Base-by-base conservation (phyloP, 2,329 filamentous ascomycete species). In the Ascochyta rabiei region DNA sequence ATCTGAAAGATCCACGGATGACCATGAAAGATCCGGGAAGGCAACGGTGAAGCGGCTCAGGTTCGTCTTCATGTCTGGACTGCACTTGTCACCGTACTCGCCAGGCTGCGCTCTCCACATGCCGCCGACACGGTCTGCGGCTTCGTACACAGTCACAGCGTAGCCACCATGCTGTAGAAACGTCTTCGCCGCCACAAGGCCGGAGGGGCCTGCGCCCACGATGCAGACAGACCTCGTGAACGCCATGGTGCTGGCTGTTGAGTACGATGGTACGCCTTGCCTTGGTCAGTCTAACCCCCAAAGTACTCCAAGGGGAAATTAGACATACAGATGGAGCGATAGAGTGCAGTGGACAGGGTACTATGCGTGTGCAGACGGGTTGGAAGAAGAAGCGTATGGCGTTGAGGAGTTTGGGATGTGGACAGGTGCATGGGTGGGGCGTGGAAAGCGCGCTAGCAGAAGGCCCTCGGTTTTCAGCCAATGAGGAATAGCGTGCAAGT, bases 11-110 rank as follows among this genome's bases (percentile, higher is more conserved):
- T 79, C 61, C 0, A 80, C 76, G 4, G 75, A 75, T 3, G 82
- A 79, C 90, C 90, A 96, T 6, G 89, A 83, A 21, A 91, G 72
- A 69, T 93, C 91, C 1, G 77, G 72, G 60, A 81, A 80, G 6
- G 70, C 70, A 60, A 95, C 86, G 0, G 89, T 91, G 72, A 91
- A 90, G 40, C 83, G 84, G 75, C 89, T 92, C 66, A 93, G 85
- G 70, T 96, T 96, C 4, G 84, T 84, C 15, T 84, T 79, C 64
- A 79, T 80, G 4, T 75, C 61, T 6, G 77, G 74, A 80, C 89
- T 89, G 47, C 89, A 81, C 8, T 88, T 88, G 58, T 89, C 85
- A 15, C 78, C 80, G 12, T 75, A 73, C n/a, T 74, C 70, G 1
- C 78, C 76, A 37, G 68, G 65, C 15, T 67, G 61, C 12, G 72